Percentiles rank a stretch among this genome's conserved stretches.
Conservation (phyloP, 1,284 basidiomycete species). For the Hymenochaete sp. region DNA sequence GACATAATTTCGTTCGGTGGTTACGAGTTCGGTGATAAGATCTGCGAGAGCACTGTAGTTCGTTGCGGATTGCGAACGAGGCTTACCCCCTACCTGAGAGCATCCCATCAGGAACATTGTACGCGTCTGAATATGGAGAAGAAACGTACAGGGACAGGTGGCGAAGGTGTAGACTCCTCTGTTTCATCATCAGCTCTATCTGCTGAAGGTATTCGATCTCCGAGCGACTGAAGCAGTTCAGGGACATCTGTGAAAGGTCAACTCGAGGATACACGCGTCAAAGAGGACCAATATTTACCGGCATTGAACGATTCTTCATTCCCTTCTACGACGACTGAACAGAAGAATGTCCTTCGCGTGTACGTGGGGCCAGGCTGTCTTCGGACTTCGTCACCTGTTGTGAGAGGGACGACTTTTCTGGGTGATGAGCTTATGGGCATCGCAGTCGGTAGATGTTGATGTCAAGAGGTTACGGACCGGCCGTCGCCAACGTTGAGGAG, state of each 20-base stretch:
- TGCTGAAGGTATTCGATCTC: slow-evolving; percentile 41
- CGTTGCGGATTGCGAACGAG: slow-evolving; percentile 49
- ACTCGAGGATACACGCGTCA: background rate
- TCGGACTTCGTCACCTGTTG: slow-evolving; percentile 48
- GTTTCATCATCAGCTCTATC: slow-evolving; percentile 33
- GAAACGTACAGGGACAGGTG: background rate
- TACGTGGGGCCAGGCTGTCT: slow-evolving; percentile 30
- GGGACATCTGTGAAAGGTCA: slow-evolving; percentile 51
- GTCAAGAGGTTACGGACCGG: background rate
- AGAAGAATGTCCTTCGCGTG: slow-evolving; percentile 72
- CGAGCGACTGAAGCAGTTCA: slow-evolving; percentile 67
- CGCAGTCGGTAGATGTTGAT: slow-evolving; percentile 6
- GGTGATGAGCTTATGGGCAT: slow-evolving; percentile 50
- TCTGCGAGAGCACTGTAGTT: slow-evolving; percentile 57
- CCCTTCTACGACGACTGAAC: slow-evolving; percentile 74
- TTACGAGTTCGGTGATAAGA: slow-evolving; percentile 53
- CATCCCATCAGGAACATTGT: background rate
- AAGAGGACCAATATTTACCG: too few species aligned
- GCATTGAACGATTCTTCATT: too few species aligned
- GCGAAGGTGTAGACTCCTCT: background rate
- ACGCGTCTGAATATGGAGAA: background rate
- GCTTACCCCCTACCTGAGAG: slow-evolving; percentile 35
- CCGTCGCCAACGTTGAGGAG: slow-evolving; percentile 7
- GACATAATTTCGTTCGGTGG: slow-evolving; percentile 19
- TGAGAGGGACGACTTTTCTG: slow-evolving; percentile 61